phyloP scores from a whole-genome alignment of 805 yeast species.

The Starmera caribaea region DNA sequence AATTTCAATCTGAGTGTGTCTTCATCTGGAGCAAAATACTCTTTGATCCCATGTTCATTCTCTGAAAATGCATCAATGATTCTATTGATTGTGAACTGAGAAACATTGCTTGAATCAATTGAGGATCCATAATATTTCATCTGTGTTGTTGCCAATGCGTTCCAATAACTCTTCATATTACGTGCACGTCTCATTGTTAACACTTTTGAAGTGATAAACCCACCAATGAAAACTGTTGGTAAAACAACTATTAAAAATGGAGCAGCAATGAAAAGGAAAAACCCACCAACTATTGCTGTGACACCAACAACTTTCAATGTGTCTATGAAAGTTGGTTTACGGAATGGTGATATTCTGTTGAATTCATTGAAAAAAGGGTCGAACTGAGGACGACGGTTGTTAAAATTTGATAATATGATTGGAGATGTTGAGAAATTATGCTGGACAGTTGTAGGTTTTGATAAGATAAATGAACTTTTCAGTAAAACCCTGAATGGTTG shows the following conservation, averaged over 20 bases:
- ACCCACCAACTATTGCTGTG: not conserved
- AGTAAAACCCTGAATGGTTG: no score
- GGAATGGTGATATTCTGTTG: not conserved
- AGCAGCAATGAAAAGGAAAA: not conserved
- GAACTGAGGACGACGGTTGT: no score
- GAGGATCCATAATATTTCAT: not conserved
- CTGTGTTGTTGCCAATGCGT: not conserved
- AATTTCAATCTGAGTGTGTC: conserved; percentile 4
- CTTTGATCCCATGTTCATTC: conserved; percentile 10
- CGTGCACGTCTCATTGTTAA: no score
- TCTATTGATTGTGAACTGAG: conserved; percentile 7
- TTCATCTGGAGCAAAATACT: not conserved
- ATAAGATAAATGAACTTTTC: no score
- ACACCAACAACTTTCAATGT: not conserved
- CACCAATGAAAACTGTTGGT: not conserved
- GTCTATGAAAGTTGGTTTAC: not conserved
- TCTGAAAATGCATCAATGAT: conserved; percentile 10
- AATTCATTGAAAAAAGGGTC: not conserved
- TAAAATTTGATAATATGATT: no score
- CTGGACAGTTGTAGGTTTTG: no score
- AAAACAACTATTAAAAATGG: not conserved
- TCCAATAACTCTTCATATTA: no score
- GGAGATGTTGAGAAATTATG: no score
- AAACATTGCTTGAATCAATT: not conserved
- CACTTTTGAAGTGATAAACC: not conserved